A percentile compares a stretch with the other conserved stretches of the same genome.
Evolutionary conservation across 2,329 filamentous ascomycete genomes (phyloP).

Genomic region (Atkinsonella texensis): DNA sequence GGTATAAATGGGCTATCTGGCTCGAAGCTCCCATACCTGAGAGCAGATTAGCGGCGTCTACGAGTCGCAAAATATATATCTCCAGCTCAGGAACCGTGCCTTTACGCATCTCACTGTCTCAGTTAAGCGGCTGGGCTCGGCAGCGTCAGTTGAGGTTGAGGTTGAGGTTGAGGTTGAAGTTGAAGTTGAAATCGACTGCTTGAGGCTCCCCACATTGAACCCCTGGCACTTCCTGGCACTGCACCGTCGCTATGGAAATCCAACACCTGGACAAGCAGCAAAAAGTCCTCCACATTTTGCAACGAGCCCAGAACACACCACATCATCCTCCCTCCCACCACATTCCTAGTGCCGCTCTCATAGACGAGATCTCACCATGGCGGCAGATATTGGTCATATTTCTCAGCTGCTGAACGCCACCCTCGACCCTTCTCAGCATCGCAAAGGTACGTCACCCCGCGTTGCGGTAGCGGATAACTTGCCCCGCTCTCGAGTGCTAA

Average conservation of each 20-base stretch:
- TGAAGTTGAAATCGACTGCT: neutral
- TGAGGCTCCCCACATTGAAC: conserved; percentile 1
- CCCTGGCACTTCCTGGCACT: neutral
- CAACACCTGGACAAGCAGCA: neutral
- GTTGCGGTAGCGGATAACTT: conserved; percentile 8
- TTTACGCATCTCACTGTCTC: too few relatives aligned
- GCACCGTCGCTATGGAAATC: neutral
- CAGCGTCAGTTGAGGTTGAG: too few relatives aligned
- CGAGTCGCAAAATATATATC: too few relatives aligned
- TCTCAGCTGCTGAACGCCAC: conserved; percentile 83
- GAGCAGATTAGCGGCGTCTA: too few relatives aligned
- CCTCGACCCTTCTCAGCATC: conserved; percentile 75
- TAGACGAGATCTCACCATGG: conserved; percentile 31
- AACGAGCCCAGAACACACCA: conserved; percentile 6
- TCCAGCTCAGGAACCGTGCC: too few relatives aligned
- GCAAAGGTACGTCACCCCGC: conserved; percentile 56
- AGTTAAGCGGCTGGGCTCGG: too few relatives aligned
- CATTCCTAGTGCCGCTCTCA: conserved; percentile 11
- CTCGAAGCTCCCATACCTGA: too few relatives aligned
- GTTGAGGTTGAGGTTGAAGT: neutral
- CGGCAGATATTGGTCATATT: conserved; percentile 46
- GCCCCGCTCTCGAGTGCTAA: conserved; percentile 22
- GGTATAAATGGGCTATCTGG: too few relatives aligned
- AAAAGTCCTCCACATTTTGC: conserved; percentile 7
- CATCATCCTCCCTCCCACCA: neutral